A percentile compares a stretch with the other conserved stretches of the same genome.
Conservation (phyloP, 1,284 basidiomycete species). For the Boletus mariae region DNA sequence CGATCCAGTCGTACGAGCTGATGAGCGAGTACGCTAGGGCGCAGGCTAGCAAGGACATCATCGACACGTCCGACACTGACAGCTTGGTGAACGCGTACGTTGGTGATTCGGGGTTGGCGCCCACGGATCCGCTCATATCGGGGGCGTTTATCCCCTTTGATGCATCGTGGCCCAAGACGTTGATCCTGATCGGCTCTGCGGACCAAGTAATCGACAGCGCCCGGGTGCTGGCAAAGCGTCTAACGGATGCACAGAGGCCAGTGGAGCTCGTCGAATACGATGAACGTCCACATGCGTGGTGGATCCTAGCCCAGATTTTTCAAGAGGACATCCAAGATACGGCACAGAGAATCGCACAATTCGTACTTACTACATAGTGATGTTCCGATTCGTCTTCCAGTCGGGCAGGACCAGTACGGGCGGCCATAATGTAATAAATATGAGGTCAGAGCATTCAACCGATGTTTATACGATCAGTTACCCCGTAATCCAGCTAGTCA, state of each 20-base stretch:
- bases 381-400: too few species aligned
- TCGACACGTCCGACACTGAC: neutral
- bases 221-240: slow-evolving; percentile 5
- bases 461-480: slow-evolving; percentile 11
- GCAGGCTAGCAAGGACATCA: slow-evolving; percentile 6
- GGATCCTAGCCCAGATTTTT: neutral
- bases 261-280: slow-evolving; percentile 28
- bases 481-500: slow-evolving; percentile 17
- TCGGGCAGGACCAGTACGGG: too few species aligned
- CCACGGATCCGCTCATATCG: slow-evolving; percentile 20
- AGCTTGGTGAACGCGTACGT: slow-evolving; percentile 7
- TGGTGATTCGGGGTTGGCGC: slow-evolving; percentile 6
- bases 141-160: slow-evolving; percentile 16
- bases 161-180: slow-evolving; percentile 22
- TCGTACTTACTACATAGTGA: slow-evolving; percentile 1
- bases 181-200: slow-evolving; percentile 22
- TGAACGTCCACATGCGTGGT: neutral
- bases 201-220: slow-evolving; percentile 10
- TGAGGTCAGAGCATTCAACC: neutral
- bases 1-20: neutral
- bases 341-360: slow-evolving; percentile 11
- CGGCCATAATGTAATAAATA: neutral
- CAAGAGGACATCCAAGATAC: slow-evolving; percentile 13
- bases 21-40: slow-evolving; percentile 4
- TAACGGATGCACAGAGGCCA: slow-evolving; percentile 1